A percentile compares a stretch with the other conserved stretches of the same genome.
phyloP scores from a whole-genome alignment of 1,284 basidiomycete species.

The Fistulinella cinereoalba region DNA sequence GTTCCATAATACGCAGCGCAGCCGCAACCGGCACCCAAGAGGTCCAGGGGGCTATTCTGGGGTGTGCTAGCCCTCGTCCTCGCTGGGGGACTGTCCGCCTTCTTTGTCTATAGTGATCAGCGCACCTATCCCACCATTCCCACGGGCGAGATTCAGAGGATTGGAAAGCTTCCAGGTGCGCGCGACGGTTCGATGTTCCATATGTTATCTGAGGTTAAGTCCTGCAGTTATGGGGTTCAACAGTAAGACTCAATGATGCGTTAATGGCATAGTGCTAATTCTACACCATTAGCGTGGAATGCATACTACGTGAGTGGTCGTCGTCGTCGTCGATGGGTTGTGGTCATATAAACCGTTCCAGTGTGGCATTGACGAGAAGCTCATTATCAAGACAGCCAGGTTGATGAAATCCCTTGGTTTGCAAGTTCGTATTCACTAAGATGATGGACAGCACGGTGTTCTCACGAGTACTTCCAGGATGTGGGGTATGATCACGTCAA shows the following conservation, averaged over 20 bases:
- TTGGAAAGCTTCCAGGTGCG: slow-evolving; percentile 33
- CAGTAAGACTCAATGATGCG: slow-evolving; percentile 21
- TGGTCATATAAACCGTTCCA: slow-evolving; percentile 25
- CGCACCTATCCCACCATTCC: not conserved
- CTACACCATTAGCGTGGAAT: slow-evolving; percentile 48
- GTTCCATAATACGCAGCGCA: slow-evolving; percentile 3
- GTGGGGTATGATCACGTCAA: slow-evolving; percentile 54
- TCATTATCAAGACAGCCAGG: slow-evolving; percentile 47
- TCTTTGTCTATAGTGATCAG: slow-evolving; percentile 11
- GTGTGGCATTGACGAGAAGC: slow-evolving; percentile 54
- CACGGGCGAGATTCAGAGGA: slow-evolving; percentile 7
- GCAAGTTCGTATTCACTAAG: slow-evolving; percentile 32
- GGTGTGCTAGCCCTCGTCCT: slow-evolving; percentile 16
- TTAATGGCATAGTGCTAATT: slow-evolving; percentile 6
- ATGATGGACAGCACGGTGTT: not conserved
- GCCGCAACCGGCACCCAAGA: slow-evolving; percentile 1
- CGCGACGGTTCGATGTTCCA: not conserved
- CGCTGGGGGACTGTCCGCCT: slow-evolving; percentile 15
- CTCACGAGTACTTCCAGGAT: slow-evolving; percentile 34
- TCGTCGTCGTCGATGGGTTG: not conserved
- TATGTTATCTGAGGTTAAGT: slow-evolving; percentile 7
- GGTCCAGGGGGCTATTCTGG: slow-evolving; percentile 5
- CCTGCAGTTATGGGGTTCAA: slow-evolving; percentile 32
- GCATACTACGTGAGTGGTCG: slow-evolving; percentile 46
- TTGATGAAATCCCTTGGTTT: slow-evolving; percentile 50